Conservation (phyloP, 2,329 filamentous ascomycete genomes). For the Neopestalotiopsis sp. region DNA sequence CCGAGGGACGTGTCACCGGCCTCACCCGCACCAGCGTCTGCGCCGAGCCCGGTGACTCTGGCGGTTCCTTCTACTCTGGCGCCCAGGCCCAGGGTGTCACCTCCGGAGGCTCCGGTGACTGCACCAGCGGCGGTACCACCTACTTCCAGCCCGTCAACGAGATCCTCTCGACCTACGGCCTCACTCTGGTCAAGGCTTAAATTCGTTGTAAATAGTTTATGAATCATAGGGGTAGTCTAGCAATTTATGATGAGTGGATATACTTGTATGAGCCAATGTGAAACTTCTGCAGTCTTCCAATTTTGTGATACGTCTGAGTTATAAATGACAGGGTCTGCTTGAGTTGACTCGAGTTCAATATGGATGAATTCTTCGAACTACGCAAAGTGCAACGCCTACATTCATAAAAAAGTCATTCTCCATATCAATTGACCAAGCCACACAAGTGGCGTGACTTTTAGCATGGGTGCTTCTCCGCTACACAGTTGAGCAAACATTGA, state of each 20-base stretch:
- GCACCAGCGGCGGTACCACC: slow-evolving; percentile 41
- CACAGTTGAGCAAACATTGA: too few species aligned
- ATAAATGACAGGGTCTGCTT: too few species aligned
- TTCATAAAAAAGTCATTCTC: too few species aligned
- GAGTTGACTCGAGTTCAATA: too few species aligned
- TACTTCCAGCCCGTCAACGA: slow-evolving; percentile 49
- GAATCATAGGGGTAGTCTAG: background rate
- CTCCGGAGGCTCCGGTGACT: slow-evolving; percentile 46
- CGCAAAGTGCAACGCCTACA: too few species aligned
- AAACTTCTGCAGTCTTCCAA: too few species aligned
- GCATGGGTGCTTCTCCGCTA: too few species aligned
- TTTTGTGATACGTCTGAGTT: too few species aligned
- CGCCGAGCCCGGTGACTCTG: slow-evolving; percentile 48
- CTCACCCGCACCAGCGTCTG: slow-evolving; percentile 47
- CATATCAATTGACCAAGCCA: too few species aligned
- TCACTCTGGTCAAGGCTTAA: slow-evolving; percentile 35
- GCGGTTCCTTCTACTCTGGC: slow-evolving; percentile 46
- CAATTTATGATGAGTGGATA: slow-evolving; percentile 1
- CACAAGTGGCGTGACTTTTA: too few species aligned
- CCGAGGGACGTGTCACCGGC: slow-evolving; percentile 44
- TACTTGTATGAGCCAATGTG: too few species aligned
- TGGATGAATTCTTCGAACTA: too few species aligned
- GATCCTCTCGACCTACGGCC: slow-evolving; percentile 45
- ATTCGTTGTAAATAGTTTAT: slow-evolving; percentile 3
- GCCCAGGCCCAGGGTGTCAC: slow-evolving; percentile 48